phyloP scores from a whole-genome alignment of 257 asterid genomes.

The Ajuga chamaepitys region DNA sequence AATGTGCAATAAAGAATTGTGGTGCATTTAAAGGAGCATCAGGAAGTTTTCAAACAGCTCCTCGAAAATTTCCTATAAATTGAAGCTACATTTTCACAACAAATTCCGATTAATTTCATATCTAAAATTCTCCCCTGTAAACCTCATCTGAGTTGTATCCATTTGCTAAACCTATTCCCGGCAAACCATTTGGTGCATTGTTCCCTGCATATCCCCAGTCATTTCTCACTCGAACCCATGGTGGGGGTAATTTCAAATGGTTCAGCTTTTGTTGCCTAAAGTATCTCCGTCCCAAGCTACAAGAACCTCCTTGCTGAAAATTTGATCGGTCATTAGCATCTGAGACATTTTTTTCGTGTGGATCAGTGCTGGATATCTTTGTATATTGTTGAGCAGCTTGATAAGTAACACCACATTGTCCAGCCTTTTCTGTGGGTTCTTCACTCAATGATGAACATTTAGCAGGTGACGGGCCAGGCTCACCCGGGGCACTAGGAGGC shows the following conservation, averaged over 20 bases:
- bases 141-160: conserved; percentile 26
- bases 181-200: conserved; percentile 7
- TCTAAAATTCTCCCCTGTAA: conserved; percentile 31
- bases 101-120: conserved; percentile 24
- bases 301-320: conserved; percentile 31
- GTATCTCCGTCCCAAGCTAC: conserved; percentile 49
- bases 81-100: conserved; percentile 26
- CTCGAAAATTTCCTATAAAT: conserved; percentile 22
- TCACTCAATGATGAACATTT: conserved; percentile 16
- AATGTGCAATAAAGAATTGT: conserved; percentile 39
- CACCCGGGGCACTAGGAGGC: conserved; percentile 28
- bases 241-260: conserved; percentile 37
- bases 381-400: conserved; percentile 27
- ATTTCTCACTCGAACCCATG: conserved; percentile 58
- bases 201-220: conserved; percentile 33
- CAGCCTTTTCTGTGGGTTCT: conserved; percentile 28
- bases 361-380: conserved; percentile 23
- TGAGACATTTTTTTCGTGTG: conserved; percentile 7
- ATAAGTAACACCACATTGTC: conserved; percentile 12
- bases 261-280: conserved; percentile 64
- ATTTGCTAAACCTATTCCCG: conserved; percentile 18
- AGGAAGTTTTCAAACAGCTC: conserved; percentile 28
- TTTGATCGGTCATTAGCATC: conserved; percentile 17
- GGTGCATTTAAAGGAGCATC: conserved; percentile 34
- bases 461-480: conserved; percentile 17